A percentile compares a stretch with the other conserved stretches of the same genome.
Evolutionary conservation across 1,139 yeast species (phyloP).

Genomic region (Blastobotrys arbuscula): DNA sequence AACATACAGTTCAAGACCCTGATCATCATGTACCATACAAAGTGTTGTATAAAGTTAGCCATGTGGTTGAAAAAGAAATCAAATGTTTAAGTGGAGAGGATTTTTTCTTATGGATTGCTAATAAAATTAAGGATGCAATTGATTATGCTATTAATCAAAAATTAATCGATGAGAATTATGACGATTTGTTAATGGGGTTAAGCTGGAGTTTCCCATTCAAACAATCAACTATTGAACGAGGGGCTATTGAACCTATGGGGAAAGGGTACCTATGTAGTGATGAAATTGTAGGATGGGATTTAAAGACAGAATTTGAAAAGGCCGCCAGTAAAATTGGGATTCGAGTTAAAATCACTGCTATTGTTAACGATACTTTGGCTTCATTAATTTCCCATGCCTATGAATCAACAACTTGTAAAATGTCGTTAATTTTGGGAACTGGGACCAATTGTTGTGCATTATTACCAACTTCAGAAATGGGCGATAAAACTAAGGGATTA

Average conservation of each 20-base stretch:
- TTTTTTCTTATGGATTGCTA: constrained; percentile 51
- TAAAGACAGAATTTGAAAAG: constrained; percentile 58
- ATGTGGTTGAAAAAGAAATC: constrained; percentile 21
- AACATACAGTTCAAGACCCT: constrained; percentile 43
- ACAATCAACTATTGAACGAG: constrained; percentile 54
- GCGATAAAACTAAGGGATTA: constrained; percentile 10
- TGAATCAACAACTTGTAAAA: constrained; percentile 53
- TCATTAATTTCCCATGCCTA: constrained; percentile 76
- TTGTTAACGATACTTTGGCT: constrained; percentile 88
- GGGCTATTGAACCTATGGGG: constrained; percentile 81
- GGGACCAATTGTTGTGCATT: constrained; percentile 63
- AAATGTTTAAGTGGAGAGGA: constrained; percentile 45
- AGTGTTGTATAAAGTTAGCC: constrained; percentile 28
- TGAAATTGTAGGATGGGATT: constrained; percentile 71
- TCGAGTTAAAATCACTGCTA: constrained; percentile 62
- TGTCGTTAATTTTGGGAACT: constrained; percentile 86
- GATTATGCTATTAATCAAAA: constrained; percentile 47
- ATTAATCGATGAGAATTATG: constrained; percentile 29
- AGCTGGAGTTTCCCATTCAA: constrained; percentile 33
- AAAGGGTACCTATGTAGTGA: constrained; percentile 71
- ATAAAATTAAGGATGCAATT: constrained; percentile 53
- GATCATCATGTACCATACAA: constrained; percentile 40
- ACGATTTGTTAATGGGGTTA: constrained; percentile 33
- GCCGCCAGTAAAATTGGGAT: constrained; percentile 48
- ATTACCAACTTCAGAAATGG: constrained; percentile 20